These are phyloP conservation scores for Naganishia sp. DNA, from an alignment of 1,284 basidiomycete genomes.

Conservation along the genomic window DNA sequence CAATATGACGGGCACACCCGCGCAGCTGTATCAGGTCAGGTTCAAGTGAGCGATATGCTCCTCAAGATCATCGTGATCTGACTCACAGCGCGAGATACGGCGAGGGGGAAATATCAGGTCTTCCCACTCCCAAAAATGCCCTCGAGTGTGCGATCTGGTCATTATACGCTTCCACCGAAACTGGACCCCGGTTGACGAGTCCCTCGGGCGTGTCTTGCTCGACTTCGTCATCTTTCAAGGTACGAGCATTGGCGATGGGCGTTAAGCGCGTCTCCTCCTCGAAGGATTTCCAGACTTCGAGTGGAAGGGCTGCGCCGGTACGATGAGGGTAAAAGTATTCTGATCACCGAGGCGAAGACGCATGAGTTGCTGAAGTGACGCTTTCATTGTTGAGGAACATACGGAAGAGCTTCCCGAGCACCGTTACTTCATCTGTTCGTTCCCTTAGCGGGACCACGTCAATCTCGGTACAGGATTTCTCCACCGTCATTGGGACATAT, in stretches of 20 bases:
- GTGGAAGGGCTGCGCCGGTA: not conserved
- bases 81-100: constrained; percentile 46
- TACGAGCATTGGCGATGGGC: constrained; percentile 10
- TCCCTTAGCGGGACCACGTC: constrained; percentile 3
- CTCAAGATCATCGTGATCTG: too few species aligned
- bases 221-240: not conserved
- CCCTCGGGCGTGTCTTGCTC: constrained; percentile 6
- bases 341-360: not conserved
- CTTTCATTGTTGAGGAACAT: not conserved
- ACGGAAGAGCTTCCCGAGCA: constrained; percentile 19
- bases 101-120: constrained; percentile 44
- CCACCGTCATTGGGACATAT: constrained; percentile 11
- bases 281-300: constrained; percentile 9
- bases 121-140: constrained; percentile 46
- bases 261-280: constrained; percentile 1
- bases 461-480: constrained; percentile 2
- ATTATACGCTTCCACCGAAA: constrained; percentile 11
- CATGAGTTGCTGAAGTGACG: not conserved
- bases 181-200: constrained; percentile 14
- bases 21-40: constrained; percentile 37
- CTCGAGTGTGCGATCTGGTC: constrained; percentile 40
- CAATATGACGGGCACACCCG: constrained; percentile 48
- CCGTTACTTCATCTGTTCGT: constrained; percentile 14
- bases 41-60: not conserved
- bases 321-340: constrained; percentile 25